These are phyloP conservation scores for Lactarius psammicola DNA, from an alignment of 768 basidiomycete species.

Conservation along the genomic window DNA sequence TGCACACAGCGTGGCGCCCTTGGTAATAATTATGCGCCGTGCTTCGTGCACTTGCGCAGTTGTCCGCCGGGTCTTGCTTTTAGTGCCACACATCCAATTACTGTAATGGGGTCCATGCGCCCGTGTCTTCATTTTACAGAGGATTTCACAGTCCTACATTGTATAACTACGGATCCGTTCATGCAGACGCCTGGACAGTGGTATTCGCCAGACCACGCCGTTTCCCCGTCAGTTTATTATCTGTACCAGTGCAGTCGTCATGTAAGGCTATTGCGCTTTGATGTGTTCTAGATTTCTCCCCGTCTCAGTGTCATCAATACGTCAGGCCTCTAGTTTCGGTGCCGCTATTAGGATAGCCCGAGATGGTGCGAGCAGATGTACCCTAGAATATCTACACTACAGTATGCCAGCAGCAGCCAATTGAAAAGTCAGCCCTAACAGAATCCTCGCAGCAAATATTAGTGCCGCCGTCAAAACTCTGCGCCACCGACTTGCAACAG, in stretches of 20 bases:
- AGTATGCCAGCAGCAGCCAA: not conserved
- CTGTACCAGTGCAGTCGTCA: not conserved
- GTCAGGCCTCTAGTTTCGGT: not conserved
- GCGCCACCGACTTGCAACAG: not conserved
- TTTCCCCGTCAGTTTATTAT: not conserved
- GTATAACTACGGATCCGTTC: not conserved
- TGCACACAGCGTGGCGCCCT: not conserved
- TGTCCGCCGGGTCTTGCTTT: not conserved
- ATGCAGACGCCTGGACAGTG: not conserved
- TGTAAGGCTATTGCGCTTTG: not conserved
- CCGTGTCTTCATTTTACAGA: not conserved
- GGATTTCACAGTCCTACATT: not conserved
- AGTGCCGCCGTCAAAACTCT: not conserved
- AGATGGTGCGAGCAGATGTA: not conserved
- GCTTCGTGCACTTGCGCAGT: not conserved
- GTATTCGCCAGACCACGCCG: not conserved
- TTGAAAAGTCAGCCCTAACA: not conserved
- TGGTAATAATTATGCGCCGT: not conserved
- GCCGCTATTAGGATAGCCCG: not conserved
- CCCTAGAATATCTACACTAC: not conserved
- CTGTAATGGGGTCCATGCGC: too few relatives aligned
- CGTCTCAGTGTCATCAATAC: not conserved
- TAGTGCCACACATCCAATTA: not conserved
- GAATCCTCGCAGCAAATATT: not conserved
- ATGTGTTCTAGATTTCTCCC: not conserved